Base-by-base conservation (phyloP, 2,329 filamentous ascomycete species). In the Seiridium unicorne region DNA sequence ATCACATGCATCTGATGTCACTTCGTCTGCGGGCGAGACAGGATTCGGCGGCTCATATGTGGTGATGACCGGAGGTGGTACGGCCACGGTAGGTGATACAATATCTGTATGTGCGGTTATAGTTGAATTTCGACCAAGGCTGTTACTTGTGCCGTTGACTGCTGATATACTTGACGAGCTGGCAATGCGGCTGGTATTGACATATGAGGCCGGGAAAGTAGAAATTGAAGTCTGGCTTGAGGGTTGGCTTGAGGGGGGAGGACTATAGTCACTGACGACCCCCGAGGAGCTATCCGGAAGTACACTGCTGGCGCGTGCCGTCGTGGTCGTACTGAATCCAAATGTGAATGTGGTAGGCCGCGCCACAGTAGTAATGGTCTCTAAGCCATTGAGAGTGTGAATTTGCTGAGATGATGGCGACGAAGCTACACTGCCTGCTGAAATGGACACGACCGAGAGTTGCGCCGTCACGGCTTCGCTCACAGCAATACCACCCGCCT, bases 1-100 rank as follows among this genome's bases (percentile, higher is more conserved):
- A 44, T 63, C 54, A 55, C 69, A 72, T 31, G 62, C 63, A 58
- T 64, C 64, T 8, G 55, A 55, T 35, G 63, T 55, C 18, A 26
- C 36, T 55, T 55, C 40, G n/a, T 55, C 38, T 13, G 53, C 31
- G 31, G 32, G 18, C 36, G 40, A 44, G n/a, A 13, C 9, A n/a
- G 35, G 34, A 13, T 32, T 44, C 38, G 13, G 38, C 3, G 38
- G 8, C 42, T 31, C 40, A 44, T 38, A 53, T 6, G 59, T 60
- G 18, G 61, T 57, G 26, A 57, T 54, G 3, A 61, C 46, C 13
- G 53, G 48, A 38, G 59, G 61, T 34, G 60, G 34, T 31, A 42
- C 36, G 60, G 61, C 59, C 31, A 55, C 59, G 26, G 62, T 66
- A 34, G 38, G 35, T 53, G 13, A n/a, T 38, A 13, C 18, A 13